Conservation (phyloP, 2,329 filamentous ascomycete species). For the Aurifilum marmelostoma region DNA sequence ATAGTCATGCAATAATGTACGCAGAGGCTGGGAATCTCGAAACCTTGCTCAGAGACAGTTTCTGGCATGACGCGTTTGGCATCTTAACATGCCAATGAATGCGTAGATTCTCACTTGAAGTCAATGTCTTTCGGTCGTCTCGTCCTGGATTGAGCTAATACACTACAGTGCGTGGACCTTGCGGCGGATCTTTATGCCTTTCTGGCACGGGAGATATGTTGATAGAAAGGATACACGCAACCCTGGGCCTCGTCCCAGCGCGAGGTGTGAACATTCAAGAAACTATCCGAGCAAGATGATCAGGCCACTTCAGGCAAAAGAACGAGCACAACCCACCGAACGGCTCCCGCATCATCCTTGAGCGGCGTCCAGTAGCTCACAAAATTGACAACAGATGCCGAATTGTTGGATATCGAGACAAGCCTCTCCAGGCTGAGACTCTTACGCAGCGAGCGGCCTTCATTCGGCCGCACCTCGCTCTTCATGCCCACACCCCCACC, state of each 20-base stretch:
- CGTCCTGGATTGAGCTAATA: background rate
- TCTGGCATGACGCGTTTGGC: background rate
- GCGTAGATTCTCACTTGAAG: background rate
- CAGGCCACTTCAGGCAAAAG: constrained; percentile 22
- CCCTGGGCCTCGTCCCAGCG: too few species aligned
- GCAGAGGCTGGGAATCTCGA: background rate
- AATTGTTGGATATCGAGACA: background rate
- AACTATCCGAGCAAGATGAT: background rate
- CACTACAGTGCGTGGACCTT: background rate
- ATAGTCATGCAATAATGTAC: background rate
- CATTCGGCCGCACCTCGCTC: background rate
- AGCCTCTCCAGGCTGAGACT: constrained; percentile 24
- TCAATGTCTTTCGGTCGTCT: background rate
- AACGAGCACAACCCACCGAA: constrained; percentile 21
- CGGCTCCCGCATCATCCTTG: constrained; percentile 9
- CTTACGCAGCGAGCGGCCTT: constrained; percentile 1
- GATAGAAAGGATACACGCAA: background rate
- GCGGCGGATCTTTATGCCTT: background rate
- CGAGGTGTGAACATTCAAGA: background rate
- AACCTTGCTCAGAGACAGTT: background rate
- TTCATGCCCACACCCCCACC: background rate
- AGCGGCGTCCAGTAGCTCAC: constrained; percentile 27
- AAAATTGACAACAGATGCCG: background rate
- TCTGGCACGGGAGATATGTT: too few species aligned
- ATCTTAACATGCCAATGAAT: background rate